Evolutionary conservation across 2,329 filamentous ascomycete genomes (phyloP).

Genomic region (Coniella lustricola): DNA sequence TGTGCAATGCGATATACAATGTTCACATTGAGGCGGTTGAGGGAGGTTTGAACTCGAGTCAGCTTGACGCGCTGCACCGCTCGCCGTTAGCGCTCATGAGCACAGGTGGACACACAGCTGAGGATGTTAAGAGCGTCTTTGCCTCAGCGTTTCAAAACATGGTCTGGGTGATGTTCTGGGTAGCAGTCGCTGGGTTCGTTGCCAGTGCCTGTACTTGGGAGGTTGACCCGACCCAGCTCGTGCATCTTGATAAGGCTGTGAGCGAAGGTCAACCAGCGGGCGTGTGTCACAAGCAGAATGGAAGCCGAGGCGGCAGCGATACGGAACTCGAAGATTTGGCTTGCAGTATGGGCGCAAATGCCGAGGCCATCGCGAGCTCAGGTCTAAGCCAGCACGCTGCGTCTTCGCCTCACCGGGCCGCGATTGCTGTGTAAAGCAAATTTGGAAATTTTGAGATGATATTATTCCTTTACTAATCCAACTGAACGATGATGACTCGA

Average conservation of each 20-base stretch:
- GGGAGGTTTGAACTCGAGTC: conserved; percentile 25
- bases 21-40: conserved; percentile 28
- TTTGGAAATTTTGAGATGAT: too few species aligned
- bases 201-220: conserved; percentile 39
- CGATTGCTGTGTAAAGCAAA: neutral
- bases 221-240: conserved; percentile 26
- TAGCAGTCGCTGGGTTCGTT: conserved; percentile 36
- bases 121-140: conserved; percentile 34
- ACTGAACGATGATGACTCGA: too few species aligned
- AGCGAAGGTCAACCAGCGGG: conserved; percentile 13
- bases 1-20: conserved; percentile 54
- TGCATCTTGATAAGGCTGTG: conserved; percentile 21
- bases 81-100: conserved; percentile 34
- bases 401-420: neutral
- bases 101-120: conserved; percentile 27
- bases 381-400: neutral
- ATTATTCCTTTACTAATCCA: too few species aligned
- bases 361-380: neutral
- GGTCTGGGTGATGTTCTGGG: conserved; percentile 38
- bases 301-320: conserved; percentile 17
- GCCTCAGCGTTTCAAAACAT: conserved; percentile 39
- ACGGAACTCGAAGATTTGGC: conserved; percentile 25
- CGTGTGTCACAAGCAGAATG: conserved; percentile 5
- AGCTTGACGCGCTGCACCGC: conserved; percentile 37
- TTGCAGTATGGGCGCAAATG: neutral